These are phyloP conservation scores for Gracilaria caudata DNA, from an alignment of 23 red algal species.

Conservation along the genomic window DNA sequence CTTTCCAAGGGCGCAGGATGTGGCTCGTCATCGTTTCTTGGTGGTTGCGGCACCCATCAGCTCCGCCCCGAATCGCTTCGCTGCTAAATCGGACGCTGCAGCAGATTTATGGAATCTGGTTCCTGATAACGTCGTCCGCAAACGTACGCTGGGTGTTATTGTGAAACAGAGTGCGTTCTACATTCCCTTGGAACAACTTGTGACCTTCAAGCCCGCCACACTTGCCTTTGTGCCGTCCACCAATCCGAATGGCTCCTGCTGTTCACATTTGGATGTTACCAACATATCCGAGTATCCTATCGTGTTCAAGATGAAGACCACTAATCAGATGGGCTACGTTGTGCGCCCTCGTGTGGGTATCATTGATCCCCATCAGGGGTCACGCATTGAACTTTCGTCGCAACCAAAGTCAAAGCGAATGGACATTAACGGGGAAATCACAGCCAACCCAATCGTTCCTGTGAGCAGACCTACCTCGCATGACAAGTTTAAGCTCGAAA, in stretches of 20 bases:
- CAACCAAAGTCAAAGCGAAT: slow-evolving; percentile 36
- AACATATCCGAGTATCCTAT: slow-evolving; percentile 23
- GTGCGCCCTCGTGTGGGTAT: slow-evolving; percentile 25
- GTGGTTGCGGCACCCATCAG: slow-evolving; percentile 28
- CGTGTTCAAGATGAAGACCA: slow-evolving; percentile 31
- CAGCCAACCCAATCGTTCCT: slow-evolving; percentile 22
- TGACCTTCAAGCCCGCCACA: slow-evolving; percentile 20
- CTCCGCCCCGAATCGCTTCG: neutral
- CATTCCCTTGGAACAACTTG: slow-evolving; percentile 8
- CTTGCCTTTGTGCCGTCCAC: slow-evolving; percentile 22
- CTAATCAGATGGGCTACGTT: slow-evolving; percentile 34
- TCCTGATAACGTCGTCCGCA: neutral
- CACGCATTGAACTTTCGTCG: slow-evolving; percentile 11
- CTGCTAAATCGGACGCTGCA: neutral
- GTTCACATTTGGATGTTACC: slow-evolving; percentile 34
- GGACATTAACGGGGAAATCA: slow-evolving; percentile 18
- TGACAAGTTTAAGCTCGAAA: slow-evolving; percentile 38
- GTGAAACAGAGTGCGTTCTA: slow-evolving; percentile 29
- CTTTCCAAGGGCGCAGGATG: slow-evolving; percentile 6
- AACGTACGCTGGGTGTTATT: slow-evolving; percentile 12
- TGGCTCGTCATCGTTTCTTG: slow-evolving; percentile 20
- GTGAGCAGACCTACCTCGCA: slow-evolving; percentile 26
- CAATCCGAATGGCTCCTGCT: slow-evolving; percentile 17
- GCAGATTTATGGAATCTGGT: slow-evolving; percentile 18
- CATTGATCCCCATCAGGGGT: neutral